A percentile compares a stretch with the other conserved stretches of the same genome.
These are phyloP conservation scores for Cordyceps cicadae DNA, from an alignment of 2,329 filamentous ascomycete genomes.

Conservation along the genomic window DNA sequence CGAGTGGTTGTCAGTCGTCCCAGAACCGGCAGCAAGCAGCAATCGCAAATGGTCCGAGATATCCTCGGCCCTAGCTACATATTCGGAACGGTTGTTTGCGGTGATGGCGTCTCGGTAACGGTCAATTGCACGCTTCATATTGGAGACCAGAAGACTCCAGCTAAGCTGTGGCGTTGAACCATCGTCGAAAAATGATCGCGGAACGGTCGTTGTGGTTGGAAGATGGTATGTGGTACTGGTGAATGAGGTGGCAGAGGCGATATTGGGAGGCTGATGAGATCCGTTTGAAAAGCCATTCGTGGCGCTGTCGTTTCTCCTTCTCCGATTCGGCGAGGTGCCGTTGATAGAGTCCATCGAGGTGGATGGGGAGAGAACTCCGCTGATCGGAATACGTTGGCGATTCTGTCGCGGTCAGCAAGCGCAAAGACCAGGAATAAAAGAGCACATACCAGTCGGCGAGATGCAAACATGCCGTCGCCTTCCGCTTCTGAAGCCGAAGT, in stretches of 20 bases:
- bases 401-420: not conserved
- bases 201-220: constrained; percentile 53
- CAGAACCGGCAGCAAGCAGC: constrained; percentile 88
- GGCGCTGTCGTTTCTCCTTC: constrained; percentile 50
- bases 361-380: constrained; percentile 71
- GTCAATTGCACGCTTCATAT: constrained; percentile 87
- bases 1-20: constrained; percentile 97
- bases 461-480: constrained; percentile 62
- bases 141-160: constrained; percentile 83
- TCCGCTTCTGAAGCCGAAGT: constrained; percentile 82
- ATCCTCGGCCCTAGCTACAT: constrained; percentile 90
- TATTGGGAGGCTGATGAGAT: constrained; percentile 40
- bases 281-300: constrained; percentile 29
- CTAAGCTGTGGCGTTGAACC: constrained; percentile 70
- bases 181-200: constrained; percentile 85
- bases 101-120: constrained; percentile 85
- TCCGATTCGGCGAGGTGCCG: constrained; percentile 50
- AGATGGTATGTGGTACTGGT: constrained; percentile 50
- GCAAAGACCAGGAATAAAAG: no score
- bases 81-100: constrained; percentile 75
- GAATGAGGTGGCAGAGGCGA: constrained; percentile 54
- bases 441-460: constrained; percentile 54
- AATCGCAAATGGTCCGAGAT: constrained; percentile 94
- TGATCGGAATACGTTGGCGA: constrained; percentile 51
- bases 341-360: constrained; percentile 89